phyloP scores from a whole-genome alignment of 345 rosid species.

The Eucalyptus regnans region DNA sequence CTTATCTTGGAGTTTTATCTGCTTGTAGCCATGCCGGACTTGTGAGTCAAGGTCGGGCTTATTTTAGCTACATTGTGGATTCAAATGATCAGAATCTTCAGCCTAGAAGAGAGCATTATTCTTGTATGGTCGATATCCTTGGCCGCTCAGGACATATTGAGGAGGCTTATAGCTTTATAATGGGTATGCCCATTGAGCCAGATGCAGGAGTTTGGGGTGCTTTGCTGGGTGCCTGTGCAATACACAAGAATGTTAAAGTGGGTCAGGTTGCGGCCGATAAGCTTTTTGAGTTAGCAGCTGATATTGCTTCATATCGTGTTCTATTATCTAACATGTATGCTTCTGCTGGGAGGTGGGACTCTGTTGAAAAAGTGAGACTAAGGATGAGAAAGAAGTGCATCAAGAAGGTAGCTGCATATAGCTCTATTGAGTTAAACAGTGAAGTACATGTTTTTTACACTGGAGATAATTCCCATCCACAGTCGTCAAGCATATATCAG shows the following conservation, averaged over 20 bases:
- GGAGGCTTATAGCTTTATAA: slow-evolving; percentile 27
- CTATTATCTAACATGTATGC: slow-evolving; percentile 42
- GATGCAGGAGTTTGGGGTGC: slow-evolving; percentile 38
- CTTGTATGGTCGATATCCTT: slow-evolving; percentile 36
- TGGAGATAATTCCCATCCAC: slow-evolving; percentile 51
- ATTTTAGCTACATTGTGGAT: slow-evolving; percentile 9
- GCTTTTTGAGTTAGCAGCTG: slow-evolving; percentile 28
- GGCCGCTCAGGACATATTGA: slow-evolving; percentile 26
- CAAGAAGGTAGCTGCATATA: slow-evolving; percentile 40
- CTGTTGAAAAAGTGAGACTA: slow-evolving; percentile 28
- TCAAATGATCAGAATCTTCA: slow-evolving; percentile 15
- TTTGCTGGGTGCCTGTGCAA: slow-evolving; percentile 33
- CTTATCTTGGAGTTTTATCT: slow-evolving; percentile 24
- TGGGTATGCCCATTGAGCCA: slow-evolving; percentile 27
- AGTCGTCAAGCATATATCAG: slow-evolving; percentile 19
- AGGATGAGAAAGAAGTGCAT: slow-evolving; percentile 32
- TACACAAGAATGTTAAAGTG: slow-evolving; percentile 21
- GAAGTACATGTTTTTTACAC: slow-evolving; percentile 35
- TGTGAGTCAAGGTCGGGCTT: slow-evolving; percentile 18
- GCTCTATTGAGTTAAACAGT: slow-evolving; percentile 33
- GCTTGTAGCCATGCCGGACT: slow-evolving; percentile 43
- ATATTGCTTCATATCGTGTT: slow-evolving; percentile 34
- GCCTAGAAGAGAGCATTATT: slow-evolving; percentile 37
- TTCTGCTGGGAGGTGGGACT: slow-evolving; percentile 34
- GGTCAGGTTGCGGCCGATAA: slow-evolving; percentile 33